Evolutionary conservation across 108 stramenopile species (phyloP), one percentile per base, ranked within the genome.

Genomic region (Discostella stelligeroides): DNA sequence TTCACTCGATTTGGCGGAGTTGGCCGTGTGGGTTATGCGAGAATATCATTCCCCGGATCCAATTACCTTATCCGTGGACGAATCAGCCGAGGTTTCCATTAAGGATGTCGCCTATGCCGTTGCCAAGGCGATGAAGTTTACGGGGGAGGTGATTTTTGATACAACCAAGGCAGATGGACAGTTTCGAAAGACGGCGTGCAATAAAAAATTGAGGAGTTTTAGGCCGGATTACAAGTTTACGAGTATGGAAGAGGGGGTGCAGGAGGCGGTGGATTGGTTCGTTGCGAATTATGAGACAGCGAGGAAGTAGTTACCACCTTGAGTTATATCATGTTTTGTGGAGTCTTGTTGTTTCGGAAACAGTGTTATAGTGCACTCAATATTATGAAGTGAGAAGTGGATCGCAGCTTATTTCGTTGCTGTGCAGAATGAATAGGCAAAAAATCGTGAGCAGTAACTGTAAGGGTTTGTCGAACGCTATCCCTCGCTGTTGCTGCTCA

Each of bases 131-230:
- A 97, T 97, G 94, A 85, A 95, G 60, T 97, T 96, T 79, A 83
- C 92, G 39, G 92, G 94, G 18, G 87, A 93, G 56, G 83, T 96
- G 41, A 66, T 90, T 2, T 98, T 97, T 72, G 96, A 97, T 80
- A 90, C 91, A 14, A 68, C 66, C 60, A 97, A 99, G 85, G 86
- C 94, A 14, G 98, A 99, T 81, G 98, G 98, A 30, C 98, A 99
- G 80, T 96, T 90, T 85, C 98, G 98, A 88, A 99, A 99, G 87
- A 99, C 98, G 29, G 97, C 97, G 9, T 79, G 84, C 74, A 99
- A 99, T 80, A 89, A 83, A 39, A 97, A 96, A 79, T 82, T 99
- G 65, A 86, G 95, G 50, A 66, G 63, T 50, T 84, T 82, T 65
- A 66, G 79, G 40, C 96, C 98, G 23, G 97, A 96, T 79, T 98